Percentiles rank a stretch among this genome's conserved stretches.
Conservation (phyloP, 805 yeast species). For the Vanderwaltozyma yarrowii region DNA sequence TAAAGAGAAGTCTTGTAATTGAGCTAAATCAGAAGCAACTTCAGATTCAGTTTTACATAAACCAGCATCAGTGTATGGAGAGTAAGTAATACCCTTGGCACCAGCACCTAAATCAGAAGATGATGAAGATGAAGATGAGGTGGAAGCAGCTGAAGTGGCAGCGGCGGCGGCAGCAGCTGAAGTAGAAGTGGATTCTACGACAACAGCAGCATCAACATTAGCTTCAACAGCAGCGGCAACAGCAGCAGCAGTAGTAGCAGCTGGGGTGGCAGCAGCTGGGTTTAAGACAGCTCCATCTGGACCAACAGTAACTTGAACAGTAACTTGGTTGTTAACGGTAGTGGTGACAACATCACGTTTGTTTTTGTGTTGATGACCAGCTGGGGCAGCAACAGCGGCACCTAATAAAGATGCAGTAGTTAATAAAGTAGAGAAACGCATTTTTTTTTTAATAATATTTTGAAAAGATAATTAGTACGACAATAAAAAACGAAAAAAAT, state of each 20-base stretch:
- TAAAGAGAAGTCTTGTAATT: constrained; percentile 41
- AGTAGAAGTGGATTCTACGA: constrained; percentile 9
- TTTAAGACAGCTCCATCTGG: constrained; percentile 15
- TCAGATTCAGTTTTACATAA: constrained; percentile 52
- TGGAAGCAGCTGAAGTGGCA: constrained; percentile 26
- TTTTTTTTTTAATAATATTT: constrained; percentile 9
- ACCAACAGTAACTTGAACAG: constrained; percentile 28
- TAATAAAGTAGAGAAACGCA: constrained; percentile 42
- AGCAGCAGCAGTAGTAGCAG: constrained; percentile 15
- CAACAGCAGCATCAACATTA: constrained; percentile 22
- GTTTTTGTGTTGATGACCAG: constrained; percentile 41
- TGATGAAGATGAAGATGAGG: constrained; percentile 23
- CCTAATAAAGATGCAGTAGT: constrained; percentile 40
- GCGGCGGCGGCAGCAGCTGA: constrained; percentile 24
- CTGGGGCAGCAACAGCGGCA: constrained; percentile 49
- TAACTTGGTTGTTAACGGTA: constrained; percentile 36
- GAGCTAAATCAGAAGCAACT: constrained; percentile 50
- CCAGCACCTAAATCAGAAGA: constrained; percentile 31
- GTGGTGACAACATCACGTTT: constrained; percentile 47
- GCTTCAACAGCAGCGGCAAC: constrained; percentile 19
- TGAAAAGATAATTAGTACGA: neutral
- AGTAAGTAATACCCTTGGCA: constrained; percentile 68
- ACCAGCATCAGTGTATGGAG: constrained; percentile 66
- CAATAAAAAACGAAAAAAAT: too few relatives aligned
- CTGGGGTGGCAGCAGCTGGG: constrained; percentile 18